A percentile compares a stretch with the other conserved stretches of the same genome.
These are phyloP conservation scores for Xylariaceae sp. DNA, from an alignment of 2,329 filamentous ascomycete species.

Conservation along the genomic window DNA sequence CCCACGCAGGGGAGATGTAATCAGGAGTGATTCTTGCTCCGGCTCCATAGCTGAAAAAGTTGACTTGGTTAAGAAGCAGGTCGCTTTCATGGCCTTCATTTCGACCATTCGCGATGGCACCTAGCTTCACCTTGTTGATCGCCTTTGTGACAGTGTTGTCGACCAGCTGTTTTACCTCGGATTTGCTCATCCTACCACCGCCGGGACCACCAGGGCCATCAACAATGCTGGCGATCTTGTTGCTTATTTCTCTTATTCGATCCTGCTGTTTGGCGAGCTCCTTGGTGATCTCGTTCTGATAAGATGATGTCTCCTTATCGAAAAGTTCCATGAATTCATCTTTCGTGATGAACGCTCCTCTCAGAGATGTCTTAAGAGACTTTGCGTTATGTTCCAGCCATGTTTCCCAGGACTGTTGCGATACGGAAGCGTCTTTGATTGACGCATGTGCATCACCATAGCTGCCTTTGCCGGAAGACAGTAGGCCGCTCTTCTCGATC, in stretches of 20 bases:
- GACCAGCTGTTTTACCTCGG: constrained; percentile 40
- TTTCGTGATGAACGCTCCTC: constrained; percentile 27
- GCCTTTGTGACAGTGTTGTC: constrained; percentile 40
- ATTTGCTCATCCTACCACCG: constrained; percentile 34
- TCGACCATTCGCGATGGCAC: constrained; percentile 43
- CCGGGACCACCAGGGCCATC: constrained; percentile 15
- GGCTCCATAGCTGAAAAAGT: constrained; percentile 65
- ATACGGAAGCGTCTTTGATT: constrained; percentile 1
- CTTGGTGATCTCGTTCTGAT: constrained; percentile 19
- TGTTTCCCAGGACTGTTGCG: constrained; percentile 41
- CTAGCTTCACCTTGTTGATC: constrained; percentile 43
- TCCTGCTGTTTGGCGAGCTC: constrained; percentile 17
- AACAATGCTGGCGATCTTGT: constrained; percentile 30
- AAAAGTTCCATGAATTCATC: constrained; percentile 32
- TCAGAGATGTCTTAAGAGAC: constrained; percentile 34
- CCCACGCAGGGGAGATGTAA: constrained; percentile 58
- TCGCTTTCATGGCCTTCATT: constrained; percentile 43
- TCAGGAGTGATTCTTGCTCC: constrained; percentile 62
- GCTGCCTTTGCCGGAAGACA: constrained; percentile 14
- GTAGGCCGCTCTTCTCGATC: constrained; percentile 33
- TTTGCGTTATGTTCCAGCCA: constrained; percentile 51
- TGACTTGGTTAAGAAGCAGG: constrained; percentile 55
- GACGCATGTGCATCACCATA: constrained; percentile 13
- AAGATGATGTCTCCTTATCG: constrained; percentile 30
- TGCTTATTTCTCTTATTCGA: constrained; percentile 16